Evolutionary conservation across 257 asterid species (phyloP).

Genomic region (Solanum tacnaense): DNA sequence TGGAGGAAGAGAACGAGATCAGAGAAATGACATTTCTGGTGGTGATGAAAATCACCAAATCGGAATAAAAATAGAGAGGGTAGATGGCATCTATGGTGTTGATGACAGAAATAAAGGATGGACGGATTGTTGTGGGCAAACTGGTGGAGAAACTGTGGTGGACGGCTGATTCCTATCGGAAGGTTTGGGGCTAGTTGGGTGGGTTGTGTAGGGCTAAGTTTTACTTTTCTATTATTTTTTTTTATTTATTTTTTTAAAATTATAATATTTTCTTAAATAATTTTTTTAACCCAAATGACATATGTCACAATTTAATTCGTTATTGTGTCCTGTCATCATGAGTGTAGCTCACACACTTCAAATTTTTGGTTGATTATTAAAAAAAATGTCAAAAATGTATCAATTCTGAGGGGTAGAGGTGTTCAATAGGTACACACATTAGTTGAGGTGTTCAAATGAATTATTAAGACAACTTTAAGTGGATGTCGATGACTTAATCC

Average conservation of each 20-base stretch:
- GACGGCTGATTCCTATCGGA: neutral
- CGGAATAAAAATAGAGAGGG: neutral
- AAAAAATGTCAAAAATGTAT: no score
- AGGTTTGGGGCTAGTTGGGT: neutral
- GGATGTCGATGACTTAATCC: neutral
- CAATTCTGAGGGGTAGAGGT: neutral
- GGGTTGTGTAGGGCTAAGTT: neutral
- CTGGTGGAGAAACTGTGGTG: neutral
- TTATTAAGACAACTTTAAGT: neutral
- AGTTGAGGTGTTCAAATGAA: neutral
- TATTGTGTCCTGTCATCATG: neutral
- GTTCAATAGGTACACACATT: neutral
- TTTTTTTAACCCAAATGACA: neutral
- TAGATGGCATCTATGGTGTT: neutral
- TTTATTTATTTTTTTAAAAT: no score
- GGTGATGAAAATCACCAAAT: neutral
- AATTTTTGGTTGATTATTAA: neutral
- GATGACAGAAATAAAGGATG: neutral
- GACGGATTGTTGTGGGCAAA: accelerated
- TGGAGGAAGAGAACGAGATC: no score
- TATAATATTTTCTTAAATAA: no score
- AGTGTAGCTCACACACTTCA: no score
- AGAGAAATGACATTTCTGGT: neutral
- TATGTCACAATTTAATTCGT: neutral
- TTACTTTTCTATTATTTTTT: no score